Evolutionary conservation across 768 basidiomycete genomes (phyloP).

Genomic region (Mycena venus): DNA sequence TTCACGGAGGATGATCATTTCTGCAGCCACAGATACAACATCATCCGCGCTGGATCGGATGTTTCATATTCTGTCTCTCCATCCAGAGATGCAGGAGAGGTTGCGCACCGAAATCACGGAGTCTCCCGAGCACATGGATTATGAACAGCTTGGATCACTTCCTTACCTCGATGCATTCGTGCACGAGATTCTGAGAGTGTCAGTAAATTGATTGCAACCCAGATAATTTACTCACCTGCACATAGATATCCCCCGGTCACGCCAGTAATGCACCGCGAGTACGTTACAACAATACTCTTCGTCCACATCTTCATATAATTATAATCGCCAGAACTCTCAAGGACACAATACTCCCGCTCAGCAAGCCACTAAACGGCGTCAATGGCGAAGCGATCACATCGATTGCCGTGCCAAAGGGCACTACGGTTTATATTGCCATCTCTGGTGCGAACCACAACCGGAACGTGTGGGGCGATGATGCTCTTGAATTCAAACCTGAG

Average conservation of each 20-base stretch:
- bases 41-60: conserved; percentile 39
- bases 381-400: neutral
- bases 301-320: neutral
- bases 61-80: conserved; percentile 36
- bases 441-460: neutral
- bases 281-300: no score
- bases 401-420: neutral
- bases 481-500: conserved; percentile 5
- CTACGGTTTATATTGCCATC: neutral
- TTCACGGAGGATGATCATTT: conserved; percentile 38
- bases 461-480: conserved; percentile 1
- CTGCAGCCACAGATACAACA: conserved; percentile 46
- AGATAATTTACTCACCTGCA: neutral
- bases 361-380: neutral
- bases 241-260: neutral
- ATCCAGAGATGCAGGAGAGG: conserved; percentile 41
- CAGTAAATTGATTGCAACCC: neutral
- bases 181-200: neutral
- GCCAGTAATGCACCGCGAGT: neutral
- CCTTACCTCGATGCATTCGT: conserved; percentile 6
- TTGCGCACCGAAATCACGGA: conserved; percentile 40
- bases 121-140: conserved; percentile 33
- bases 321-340: neutral
- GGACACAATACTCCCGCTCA: neutral
- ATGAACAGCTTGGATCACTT: conserved; percentile 37